Conservation (phyloP, 2,329 filamentous ascomycete genomes). For the Drechslera avenae region DNA sequence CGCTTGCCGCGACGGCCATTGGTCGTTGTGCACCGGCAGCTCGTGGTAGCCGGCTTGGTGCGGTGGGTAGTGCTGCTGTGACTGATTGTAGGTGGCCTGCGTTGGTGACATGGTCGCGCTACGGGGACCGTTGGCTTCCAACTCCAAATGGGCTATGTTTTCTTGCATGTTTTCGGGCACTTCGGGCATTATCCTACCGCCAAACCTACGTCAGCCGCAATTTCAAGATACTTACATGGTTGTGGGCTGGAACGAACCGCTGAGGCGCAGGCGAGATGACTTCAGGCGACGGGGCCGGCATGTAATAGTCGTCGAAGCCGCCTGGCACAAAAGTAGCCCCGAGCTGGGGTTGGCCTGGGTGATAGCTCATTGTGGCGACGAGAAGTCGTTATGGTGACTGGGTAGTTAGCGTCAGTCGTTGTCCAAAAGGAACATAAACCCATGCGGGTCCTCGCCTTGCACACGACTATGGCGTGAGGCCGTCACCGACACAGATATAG, state of each 20-base stretch:
- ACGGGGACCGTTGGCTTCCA: slow-evolving; percentile 66
- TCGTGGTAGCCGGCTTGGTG: slow-evolving; percentile 40
- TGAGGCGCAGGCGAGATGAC: slow-evolving; percentile 73
- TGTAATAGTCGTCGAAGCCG: slow-evolving; percentile 70
- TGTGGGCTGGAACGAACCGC: slow-evolving; percentile 57
- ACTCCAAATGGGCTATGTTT: slow-evolving; percentile 87
- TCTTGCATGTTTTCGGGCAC: slow-evolving; percentile 97
- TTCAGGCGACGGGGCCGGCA: slow-evolving; percentile 62
- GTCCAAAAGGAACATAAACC: slow-evolving; percentile 24
- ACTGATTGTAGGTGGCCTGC: slow-evolving; percentile 33
- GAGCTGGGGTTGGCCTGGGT: slow-evolving; percentile 43
- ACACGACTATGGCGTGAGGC: slow-evolving; percentile 17
- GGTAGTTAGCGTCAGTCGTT: slow-evolving; percentile 35
- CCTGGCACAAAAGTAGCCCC: slow-evolving; percentile 71
- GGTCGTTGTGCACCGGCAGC: slow-evolving; percentile 25
- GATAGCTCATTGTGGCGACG: slow-evolving; percentile 44
- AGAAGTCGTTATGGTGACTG: slow-evolving; percentile 18
- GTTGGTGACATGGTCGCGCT: slow-evolving; percentile 37
- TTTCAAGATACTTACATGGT: slow-evolving; percentile 22
- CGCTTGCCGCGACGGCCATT: slow-evolving; percentile 40
- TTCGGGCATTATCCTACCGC: slow-evolving; percentile 83
- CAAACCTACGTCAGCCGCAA: slow-evolving; percentile 40
- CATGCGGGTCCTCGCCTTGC: slow-evolving; percentile 21
- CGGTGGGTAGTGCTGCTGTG: slow-evolving; percentile 36
- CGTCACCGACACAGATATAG: slow-evolving; percentile 23